These are phyloP conservation scores for Gaertneriomyces sp. DNA, from an alignment of 192 early-diverging fungal genomes.

Conservation along the genomic window DNA sequence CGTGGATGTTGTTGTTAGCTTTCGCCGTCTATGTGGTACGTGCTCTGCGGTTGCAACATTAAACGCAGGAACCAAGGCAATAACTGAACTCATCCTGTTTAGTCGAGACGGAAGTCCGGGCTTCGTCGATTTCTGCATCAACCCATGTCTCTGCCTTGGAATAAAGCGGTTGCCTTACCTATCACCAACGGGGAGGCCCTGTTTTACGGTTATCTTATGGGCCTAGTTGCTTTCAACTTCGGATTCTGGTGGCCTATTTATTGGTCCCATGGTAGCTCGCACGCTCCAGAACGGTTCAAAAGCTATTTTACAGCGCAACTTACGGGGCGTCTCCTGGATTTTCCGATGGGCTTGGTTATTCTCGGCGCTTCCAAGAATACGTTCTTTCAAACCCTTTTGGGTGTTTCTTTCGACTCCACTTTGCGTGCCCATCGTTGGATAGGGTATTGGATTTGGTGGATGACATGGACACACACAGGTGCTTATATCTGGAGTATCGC, in stretches of 20 bases:
- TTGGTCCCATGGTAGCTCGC: background rate
- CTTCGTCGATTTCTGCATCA: too few relatives aligned
- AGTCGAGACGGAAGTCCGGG: too few relatives aligned
- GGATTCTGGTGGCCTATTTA: too few relatives aligned
- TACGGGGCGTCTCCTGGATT: conserved; percentile 13
- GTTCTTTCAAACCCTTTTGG: conserved; percentile 13
- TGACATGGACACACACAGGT: conserved; percentile 9
- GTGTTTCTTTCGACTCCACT: conserved; percentile 11
- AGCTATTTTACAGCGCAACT: background rate
- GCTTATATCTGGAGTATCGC: background rate
- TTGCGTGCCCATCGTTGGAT: conserved; percentile 30
- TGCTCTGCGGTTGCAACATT: too few relatives aligned
- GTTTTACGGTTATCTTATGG: too few relatives aligned
- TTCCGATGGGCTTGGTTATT: conserved; percentile 24
- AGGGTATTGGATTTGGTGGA: conserved; percentile 21
- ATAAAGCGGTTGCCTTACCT: too few relatives aligned
- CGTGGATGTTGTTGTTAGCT: background rate
- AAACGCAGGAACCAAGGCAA: too few relatives aligned
- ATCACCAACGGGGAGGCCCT: too few relatives aligned
- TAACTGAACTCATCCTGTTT: too few relatives aligned
- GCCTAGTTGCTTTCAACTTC: too few relatives aligned
- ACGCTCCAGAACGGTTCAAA: background rate
- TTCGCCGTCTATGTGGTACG: too few relatives aligned
- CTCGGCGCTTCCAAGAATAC: conserved; percentile 24
- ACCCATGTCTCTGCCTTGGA: too few relatives aligned